Base-by-base conservation (phyloP, 108 stramenopile genomes). In the Aurantiochytrium sp. region DNA sequence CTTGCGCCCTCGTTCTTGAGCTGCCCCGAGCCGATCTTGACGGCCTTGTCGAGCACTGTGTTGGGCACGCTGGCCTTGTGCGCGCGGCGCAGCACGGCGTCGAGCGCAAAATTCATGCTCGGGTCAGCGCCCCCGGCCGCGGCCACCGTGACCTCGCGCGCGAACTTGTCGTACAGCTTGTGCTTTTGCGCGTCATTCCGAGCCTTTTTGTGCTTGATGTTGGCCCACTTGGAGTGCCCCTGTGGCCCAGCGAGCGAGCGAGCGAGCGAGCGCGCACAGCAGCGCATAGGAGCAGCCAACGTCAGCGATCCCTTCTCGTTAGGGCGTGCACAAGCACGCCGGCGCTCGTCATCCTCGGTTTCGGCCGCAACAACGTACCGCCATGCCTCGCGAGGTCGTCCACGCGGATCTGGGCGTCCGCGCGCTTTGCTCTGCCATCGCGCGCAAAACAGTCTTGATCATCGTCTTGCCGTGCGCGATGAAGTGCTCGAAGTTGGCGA, bases 161-260 rank as follows among this genome's bases (percentile, higher is more conserved):
- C 4, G 17, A 86, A 34, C 21, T 86, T 86, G 1, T n/a, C 6
- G 41, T 55, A 55, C 1, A 55, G 55, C 32, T 54, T 39, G 86
- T 17, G 32, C 4, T 54, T 54, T 34, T 34, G 37, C 39, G 54
- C 55, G 55, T 86, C 86, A 31, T 54, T 54, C 30, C 36, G 12
- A 4, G 31, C 86, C 31, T 86, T 86, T 17, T 86, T 86, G 52
- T 86, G 52, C n/a, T 39, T 34, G 52, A 86, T 86, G 24, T 86
- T 86, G 37, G 86, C 86, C 86, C 86, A 86, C 86, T 86, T 86
- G 17, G 54, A 55, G 31, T 86, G 86, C 4, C 86, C 86, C 54
- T 65, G 59, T 65, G 24, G 19, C 8, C 19, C 3, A 30, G 59
- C 24, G 19, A 65, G 0, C 15, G 24, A 4, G 10, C 5, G 6